Base-by-base conservation (phyloP, 768 basidiomycete species). In the Hypholoma sublateritium region DNA sequence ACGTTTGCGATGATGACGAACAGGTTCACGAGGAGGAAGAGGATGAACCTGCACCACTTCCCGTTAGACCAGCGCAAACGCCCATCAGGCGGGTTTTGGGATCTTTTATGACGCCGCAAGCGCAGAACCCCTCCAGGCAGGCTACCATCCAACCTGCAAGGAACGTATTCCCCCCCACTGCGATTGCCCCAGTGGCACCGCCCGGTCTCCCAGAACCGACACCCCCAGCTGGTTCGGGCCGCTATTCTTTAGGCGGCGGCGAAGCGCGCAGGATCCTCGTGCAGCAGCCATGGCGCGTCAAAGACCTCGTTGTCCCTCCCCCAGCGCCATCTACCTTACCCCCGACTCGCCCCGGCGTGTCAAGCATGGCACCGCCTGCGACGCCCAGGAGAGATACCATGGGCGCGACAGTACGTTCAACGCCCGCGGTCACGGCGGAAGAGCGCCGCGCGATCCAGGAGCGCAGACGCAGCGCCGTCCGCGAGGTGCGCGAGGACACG, bases 91-190 rank as follows among this genome's bases (percentile, higher is more conserved):
- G 69, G 17, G 37, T 60, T 32, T 55, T 76, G 14, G 72, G 74
- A 17, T 69, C 70, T 5, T 87, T 87, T 70, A 82, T 84, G 82
- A 87, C 84, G 1, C 86, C 86, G 0, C 85, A 86, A 68, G 63
- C 67, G 13, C 66, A 67, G 16, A 61, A 62, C 9, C 66, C 59
- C 42, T 35, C 48, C 13, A 41, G 3, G 39, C 39, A 41, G 39
- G 3, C 1, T 48, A 48, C 47, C 21, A 50, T 47, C 24, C 47
- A 37, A 13, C 44, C 34, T 5, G 39, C 60, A 17, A 62, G 53
- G 50, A 52, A 57, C 25, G 49, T 59, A 36, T 64, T 62, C 53
- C 61, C 60, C 34, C 25, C 48, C 28, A 24, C 53, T 36, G 35
- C 48, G n/a, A 24, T 36, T 44, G 25, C 43, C 36, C 43, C 9